Evolutionary conservation across 805 yeast genomes (phyloP), one percentile per base, ranked within the genome.

Genomic region (Candida palmyrensis): DNA sequence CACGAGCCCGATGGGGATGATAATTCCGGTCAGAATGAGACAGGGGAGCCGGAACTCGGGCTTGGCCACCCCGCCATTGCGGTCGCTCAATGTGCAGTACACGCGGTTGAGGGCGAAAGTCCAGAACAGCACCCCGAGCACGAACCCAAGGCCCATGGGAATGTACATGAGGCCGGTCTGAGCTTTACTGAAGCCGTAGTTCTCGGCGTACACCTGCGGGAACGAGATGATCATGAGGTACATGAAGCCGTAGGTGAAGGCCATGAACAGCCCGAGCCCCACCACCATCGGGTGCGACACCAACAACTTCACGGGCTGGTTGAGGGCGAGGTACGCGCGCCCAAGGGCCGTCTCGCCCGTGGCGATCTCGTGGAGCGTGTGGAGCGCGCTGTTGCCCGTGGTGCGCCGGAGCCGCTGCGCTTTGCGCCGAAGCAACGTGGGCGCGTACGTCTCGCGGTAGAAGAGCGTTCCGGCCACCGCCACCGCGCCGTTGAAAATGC

Each of bases 401-500:
- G 46, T 51, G 30, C 54, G 49, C 18, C 67, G 41, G 25, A 62
- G 42, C 8, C 27, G 40, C 5, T 33, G 34, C 1, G 66, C 66
- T 33, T 52, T 59, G 6, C 39, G 20, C 24, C 44, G 45, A 30
- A 63, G 49, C 24, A 63, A 44, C 10, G 48, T 51, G 3, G 68
- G 69, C 0, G 66, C 47, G 38, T 57, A 62, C 2, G 86, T 75
- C 48, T 79, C 87, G 35, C 59, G 59, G 44, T 69, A 74, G 25
- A 71, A 57, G 3, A 71, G 3, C 71, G 82, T 40, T 65, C 73
- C 42, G 62, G 41, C 4, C 49, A 55, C 10, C 61, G 71, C 49
- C 60, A 61, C 36, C 54, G 56, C 39, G 3, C 79, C 84, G 41
- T 79, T 71, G 42, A 77, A 56, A n/a, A 82, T 76, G 14, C 80